Percentiles rank a stretch among this genome's conserved stretches.
Conservation (phyloP, 2,329 filamentous ascomycete species). For the Talaromyces sp. region DNA sequence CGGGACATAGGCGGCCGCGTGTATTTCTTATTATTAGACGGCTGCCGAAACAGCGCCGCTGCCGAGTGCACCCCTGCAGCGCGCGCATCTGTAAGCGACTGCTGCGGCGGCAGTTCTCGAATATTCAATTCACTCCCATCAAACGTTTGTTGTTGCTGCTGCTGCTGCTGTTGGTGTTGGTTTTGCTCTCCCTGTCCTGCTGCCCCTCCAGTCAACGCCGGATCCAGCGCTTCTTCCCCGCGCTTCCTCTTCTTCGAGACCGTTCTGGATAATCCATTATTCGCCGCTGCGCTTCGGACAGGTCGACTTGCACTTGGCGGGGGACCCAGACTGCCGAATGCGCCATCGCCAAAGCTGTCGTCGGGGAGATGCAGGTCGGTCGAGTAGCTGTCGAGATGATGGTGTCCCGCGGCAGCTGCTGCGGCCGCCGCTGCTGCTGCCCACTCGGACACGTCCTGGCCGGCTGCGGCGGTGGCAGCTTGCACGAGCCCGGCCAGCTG, state of each 20-base stretch:
- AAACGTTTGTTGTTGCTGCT: conserved; percentile 19
- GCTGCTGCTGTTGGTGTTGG: not conserved
- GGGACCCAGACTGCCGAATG: conserved; percentile 23
- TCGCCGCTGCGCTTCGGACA: conserved; percentile 19
- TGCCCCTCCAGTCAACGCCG: conserved; percentile 23
- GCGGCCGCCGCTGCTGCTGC: conserved; percentile 42
- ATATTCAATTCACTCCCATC: conserved; percentile 29
- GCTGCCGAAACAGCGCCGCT: conserved; percentile 47
- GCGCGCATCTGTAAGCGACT: conserved; percentile 37
- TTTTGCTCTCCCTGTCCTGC: not conserved
- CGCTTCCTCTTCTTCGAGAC: conserved; percentile 37
- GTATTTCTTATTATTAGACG: conserved; percentile 48
- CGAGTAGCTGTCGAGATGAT: conserved; percentile 35
- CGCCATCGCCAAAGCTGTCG: conserved; percentile 32
- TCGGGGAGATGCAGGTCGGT: conserved; percentile 35
- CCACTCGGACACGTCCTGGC: conserved; percentile 34
- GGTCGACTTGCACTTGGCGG: conserved; percentile 16
- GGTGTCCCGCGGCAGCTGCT: conserved; percentile 37
- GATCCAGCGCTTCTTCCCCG: conserved; percentile 33
- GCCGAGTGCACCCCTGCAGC: conserved; percentile 49
- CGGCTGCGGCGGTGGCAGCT: conserved; percentile 41
- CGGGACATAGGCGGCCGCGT: conserved; percentile 55
- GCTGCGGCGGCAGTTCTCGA: conserved; percentile 29
- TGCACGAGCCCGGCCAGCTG: conserved; percentile 42
- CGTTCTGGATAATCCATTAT: conserved; percentile 25